Conservation (phyloP, 2,329 filamentous ascomycete genomes). For the Lojkania enalia region DNA sequence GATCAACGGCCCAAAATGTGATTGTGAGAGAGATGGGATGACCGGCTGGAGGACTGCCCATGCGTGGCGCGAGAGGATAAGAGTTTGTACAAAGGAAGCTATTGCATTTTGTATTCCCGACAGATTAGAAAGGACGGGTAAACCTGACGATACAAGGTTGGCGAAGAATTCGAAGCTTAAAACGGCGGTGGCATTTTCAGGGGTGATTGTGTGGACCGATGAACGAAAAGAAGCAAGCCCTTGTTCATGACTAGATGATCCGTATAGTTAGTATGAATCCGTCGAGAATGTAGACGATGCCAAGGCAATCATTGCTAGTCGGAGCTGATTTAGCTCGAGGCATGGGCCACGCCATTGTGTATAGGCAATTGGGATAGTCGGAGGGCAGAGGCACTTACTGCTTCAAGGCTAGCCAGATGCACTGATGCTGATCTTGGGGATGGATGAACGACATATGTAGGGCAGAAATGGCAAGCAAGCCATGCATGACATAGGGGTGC, state of each 20-base stretch:
- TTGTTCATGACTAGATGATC: slow-evolving; percentile 16
- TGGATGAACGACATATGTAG: slow-evolving; percentile 21
- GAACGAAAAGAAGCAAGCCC: slow-evolving; percentile 20
- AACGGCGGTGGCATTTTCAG: slow-evolving; percentile 17
- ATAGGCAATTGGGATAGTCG: too few relatives aligned
- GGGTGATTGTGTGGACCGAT: slow-evolving; percentile 13
- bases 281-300: background rate
- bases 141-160: slow-evolving; percentile 14
- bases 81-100: slow-evolving; percentile 13
- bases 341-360: too few relatives aligned
- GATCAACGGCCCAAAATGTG: background rate
- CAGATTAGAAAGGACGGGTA: slow-evolving; percentile 18
- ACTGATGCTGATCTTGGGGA: slow-evolving; percentile 11
- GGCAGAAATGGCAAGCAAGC: slow-evolving; percentile 27
- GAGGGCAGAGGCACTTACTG: slow-evolving; percentile 10
- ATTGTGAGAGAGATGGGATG: slow-evolving; percentile 10
- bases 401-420: slow-evolving; percentile 16
- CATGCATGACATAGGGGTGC: slow-evolving; percentile 28
- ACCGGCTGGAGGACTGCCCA: slow-evolving; percentile 12
- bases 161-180: slow-evolving; percentile 18
- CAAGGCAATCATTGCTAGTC: background rate
- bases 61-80: slow-evolving; percentile 15
- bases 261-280: too few relatives aligned
- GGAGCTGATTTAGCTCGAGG: too few relatives aligned
- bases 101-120: slow-evolving; percentile 6